A percentile compares a stretch with the other conserved stretches of the same genome.
Evolutionary conservation across 345 rosid genomes (phyloP).

Genomic region (Eucalyptus decipiens): DNA sequence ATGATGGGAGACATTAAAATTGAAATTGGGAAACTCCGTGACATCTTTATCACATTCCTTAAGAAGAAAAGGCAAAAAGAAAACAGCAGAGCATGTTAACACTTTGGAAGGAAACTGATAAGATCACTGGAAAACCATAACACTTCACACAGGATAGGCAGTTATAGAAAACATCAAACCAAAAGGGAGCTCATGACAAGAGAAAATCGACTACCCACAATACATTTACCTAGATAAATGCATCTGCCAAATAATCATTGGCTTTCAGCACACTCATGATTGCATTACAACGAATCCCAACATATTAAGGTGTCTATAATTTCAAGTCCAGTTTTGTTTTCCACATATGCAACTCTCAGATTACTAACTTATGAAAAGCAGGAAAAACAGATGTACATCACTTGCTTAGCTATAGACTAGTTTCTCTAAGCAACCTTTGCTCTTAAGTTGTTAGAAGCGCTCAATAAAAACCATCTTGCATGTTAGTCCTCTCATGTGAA

Average conservation of each 20-base stretch:
- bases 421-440: background rate
- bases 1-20: constrained; percentile 65
- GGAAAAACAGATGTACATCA: background rate
- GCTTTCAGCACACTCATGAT: background rate
- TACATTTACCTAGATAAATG: background rate
- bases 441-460: background rate
- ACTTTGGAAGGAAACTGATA: background rate
- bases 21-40: constrained; percentile 38
- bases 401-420: background rate
- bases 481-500: background rate
- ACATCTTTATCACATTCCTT: constrained; percentile 4
- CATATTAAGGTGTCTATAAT: background rate
- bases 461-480: background rate
- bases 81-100: background rate
- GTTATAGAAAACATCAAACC: background rate
- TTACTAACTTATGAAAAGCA: background rate
- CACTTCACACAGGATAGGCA: background rate
- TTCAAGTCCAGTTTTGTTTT: background rate
- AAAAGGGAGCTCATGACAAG: background rate
- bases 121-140: background rate
- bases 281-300: background rate
- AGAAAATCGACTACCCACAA: background rate
- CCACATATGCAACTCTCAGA: background rate
- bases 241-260: background rate
- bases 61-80: background rate